These are phyloP conservation scores for Blastobotrys malaysiensis DNA, from an alignment of 1,139 yeast species.

Conservation along the genomic window DNA sequence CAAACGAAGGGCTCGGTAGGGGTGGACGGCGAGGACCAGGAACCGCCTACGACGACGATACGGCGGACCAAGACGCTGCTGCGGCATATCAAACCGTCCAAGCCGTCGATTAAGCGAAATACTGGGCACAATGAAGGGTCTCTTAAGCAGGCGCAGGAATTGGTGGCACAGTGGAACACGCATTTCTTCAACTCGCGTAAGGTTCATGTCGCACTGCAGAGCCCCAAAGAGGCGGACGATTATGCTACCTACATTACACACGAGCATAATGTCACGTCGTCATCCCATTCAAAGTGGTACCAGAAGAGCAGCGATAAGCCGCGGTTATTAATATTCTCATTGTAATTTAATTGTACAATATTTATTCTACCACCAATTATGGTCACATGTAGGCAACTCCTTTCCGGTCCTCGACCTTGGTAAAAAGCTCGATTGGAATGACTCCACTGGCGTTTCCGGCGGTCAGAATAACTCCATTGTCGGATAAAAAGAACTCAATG, in stretches of 20 bases:
- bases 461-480: conserved; percentile 71
- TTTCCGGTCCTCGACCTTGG: conserved; percentile 24
- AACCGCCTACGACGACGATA: not conserved
- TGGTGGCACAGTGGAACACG: conserved; percentile 10
- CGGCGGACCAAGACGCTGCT: not conserved
- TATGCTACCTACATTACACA: not conserved
- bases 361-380: too few relatives aligned
- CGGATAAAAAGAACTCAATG: conserved; percentile 55
- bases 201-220: conserved; percentile 10
- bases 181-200: conserved; percentile 10
- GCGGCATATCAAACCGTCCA: not conserved
- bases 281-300: not conserved
- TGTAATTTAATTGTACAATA: not conserved
- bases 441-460: conserved; percentile 54
- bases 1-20: not conserved
- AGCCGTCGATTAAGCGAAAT: not conserved
- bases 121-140: not conserved
- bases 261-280: not conserved
- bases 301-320: not conserved
- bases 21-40: not conserved
- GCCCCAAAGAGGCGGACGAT: conserved; percentile 5
- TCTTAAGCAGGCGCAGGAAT: conserved; percentile 1
- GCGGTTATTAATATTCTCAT: not conserved
- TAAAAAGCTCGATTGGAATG: conserved; percentile 45
- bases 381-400: conserved; percentile 3